Conservation (phyloP, 1,284 basidiomycete genomes). For the Irpex rosettiformis region DNA sequence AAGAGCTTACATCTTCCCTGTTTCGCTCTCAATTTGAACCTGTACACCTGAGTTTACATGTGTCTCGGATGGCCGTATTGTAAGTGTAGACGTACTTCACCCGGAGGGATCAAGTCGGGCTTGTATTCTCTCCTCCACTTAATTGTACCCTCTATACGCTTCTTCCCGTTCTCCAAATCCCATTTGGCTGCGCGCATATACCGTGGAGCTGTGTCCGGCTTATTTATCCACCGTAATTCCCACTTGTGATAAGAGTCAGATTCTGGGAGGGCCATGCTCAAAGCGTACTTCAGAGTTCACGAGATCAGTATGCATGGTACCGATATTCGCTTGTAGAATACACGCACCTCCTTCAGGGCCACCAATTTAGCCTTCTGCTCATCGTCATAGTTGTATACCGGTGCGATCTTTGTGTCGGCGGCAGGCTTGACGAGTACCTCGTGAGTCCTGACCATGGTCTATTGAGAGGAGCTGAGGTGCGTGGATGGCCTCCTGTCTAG, state of each 20-base stretch:
- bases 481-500: not conserved
- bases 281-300: too few species aligned
- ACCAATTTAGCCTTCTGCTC: slow-evolving; percentile 60
- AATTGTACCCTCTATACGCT: slow-evolving; percentile 71
- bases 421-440: slow-evolving; percentile 44
- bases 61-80: not conserved
- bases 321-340: too few species aligned
- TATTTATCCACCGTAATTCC: slow-evolving; percentile 75
- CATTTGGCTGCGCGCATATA: slow-evolving; percentile 86
- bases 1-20: slow-evolving; percentile 78
- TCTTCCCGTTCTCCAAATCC: slow-evolving; percentile 74
- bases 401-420: slow-evolving; percentile 44
- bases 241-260: slow-evolving; percentile 70
- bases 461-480: not conserved
- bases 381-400: slow-evolving; percentile 57
- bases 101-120: slow-evolving; percentile 78
- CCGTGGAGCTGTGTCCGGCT: slow-evolving; percentile 70
- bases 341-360: slow-evolving; percentile 56
- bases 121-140: slow-evolving; percentile 82
- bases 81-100: slow-evolving; percentile 46
- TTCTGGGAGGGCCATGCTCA: slow-evolving; percentile 56
- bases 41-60: slow-evolving; percentile 15
- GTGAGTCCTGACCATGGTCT: slow-evolving; percentile 35
- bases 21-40: slow-evolving; percentile 74
- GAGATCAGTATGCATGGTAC: too few species aligned